Evolutionary conservation across 2,329 filamentous ascomycete genomes (phyloP).

Genomic region (Beauveria asiatica): DNA sequence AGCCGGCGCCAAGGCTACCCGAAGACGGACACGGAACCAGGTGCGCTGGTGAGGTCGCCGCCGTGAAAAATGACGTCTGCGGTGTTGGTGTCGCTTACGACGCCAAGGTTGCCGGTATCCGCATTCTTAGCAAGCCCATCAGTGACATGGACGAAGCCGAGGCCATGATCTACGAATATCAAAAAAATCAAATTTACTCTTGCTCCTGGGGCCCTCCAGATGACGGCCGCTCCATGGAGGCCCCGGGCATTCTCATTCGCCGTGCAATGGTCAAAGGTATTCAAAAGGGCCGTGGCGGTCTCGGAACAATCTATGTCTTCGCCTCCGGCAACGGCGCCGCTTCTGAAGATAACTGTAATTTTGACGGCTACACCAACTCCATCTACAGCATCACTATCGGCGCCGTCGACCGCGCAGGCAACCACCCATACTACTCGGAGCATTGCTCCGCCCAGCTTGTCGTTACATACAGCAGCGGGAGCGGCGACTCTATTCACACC

Average conservation of each 20-base stretch:
- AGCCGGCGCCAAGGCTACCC: constrained; percentile 71
- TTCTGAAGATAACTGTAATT: constrained; percentile 93
- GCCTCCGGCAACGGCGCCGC: constrained; percentile 85
- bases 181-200: constrained; percentile 93
- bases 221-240: constrained; percentile 89
- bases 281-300: constrained; percentile 74
- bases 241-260: constrained; percentile 78
- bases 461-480: constrained; percentile 92
- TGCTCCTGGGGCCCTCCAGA: constrained; percentile 98
- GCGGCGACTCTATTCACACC: constrained; percentile 84
- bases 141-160: constrained; percentile 86
- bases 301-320: constrained; percentile 92
- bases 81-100: constrained; percentile 95
- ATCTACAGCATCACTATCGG: constrained; percentile 98
- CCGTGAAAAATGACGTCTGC: constrained; percentile 85
- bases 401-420: constrained; percentile 76
- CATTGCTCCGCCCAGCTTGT: constrained; percentile 92
- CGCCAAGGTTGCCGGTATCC: constrained; percentile 79
- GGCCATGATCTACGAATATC: constrained; percentile 84
- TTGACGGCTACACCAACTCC: constrained; percentile 98
- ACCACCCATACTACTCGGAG: constrained; percentile 95
- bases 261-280: constrained; percentile 87
- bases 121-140: constrained; percentile 86
- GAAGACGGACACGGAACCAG: constrained; percentile 90
- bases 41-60: constrained; percentile 89